These are phyloP conservation scores for Aurantiochytrium sp. DNA, from an alignment of 108 stramenopile species.

Conservation along the genomic window DNA sequence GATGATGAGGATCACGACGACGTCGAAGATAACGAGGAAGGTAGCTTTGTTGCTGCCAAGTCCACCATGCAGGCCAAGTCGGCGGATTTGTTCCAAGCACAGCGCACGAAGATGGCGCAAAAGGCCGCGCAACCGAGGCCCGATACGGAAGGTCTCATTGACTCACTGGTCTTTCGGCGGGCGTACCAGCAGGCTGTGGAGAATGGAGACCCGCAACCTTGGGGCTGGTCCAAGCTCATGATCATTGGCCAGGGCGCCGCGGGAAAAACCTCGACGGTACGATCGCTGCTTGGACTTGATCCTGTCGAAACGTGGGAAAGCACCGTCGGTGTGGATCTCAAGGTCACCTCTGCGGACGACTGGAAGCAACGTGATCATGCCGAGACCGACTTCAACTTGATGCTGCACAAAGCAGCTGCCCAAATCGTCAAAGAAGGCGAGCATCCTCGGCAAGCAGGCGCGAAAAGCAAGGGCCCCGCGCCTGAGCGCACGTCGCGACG, in stretches of 20 bases:
- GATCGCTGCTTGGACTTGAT: background rate
- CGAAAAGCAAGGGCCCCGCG: background rate
- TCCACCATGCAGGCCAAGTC: too few relatives aligned
- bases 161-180: background rate
- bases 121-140: too few relatives aligned
- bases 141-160: too few relatives aligned
- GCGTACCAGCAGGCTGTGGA: background rate
- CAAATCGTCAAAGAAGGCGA: background rate
- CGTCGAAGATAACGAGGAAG: too few relatives aligned
- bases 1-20: too few relatives aligned
- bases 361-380: background rate
- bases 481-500: background rate
- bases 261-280: conserved; percentile 1
- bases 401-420: background rate
- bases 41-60: too few relatives aligned
- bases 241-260: background rate
- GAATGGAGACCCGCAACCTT: background rate
- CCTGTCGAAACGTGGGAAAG: background rate
- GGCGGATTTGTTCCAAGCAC: too few relatives aligned
- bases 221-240: conserved; percentile 16
- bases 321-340: conserved; percentile 11
- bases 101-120: too few relatives aligned
- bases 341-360: background rate
- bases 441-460: background rate
- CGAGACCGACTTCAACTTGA: background rate